Base-by-base conservation (phyloP, 148 eudicot species). In the Rhododendron ferrugineum region DNA sequence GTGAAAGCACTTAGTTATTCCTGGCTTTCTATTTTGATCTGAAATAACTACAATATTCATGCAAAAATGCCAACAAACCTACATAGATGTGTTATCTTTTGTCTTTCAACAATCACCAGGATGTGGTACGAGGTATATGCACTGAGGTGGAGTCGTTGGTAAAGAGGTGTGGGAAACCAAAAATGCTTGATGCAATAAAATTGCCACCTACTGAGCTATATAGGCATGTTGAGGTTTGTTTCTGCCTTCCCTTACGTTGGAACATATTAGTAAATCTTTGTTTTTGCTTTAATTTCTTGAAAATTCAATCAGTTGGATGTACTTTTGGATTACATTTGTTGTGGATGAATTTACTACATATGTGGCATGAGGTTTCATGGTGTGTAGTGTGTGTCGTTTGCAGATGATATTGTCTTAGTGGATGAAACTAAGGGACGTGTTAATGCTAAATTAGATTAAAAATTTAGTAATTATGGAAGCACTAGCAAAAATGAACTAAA, bases 161-260 rank as follows among this genome's bases (percentile, higher is more conserved):
- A 83, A 86, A 91, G 90, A 92, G 86, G 91, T 94, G 98, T 84
- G 99, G 99, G 85, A 97, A 95, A 84, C 94, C 92, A 79, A 97
- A 97, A 93, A 93, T 97, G 99, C 84, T 94, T 30, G 99, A 97
- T 88, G 98, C 96, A 4, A 92, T 97, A 86, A 92, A 90, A 86
- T 88, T 97, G 89, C 98, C 99, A 30, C 99, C 99, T 83, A 87
- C 94, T 78, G 95, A 92, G 91, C 93, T 97, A 47, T 97, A 95
- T 85, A 90, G 78, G 79, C 90, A 91, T 89, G 94, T 97, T 79
- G 98, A 97, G 92, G 99, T 97, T 92, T 82, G 90, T 62, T 76
- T 72, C 28, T 79, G 52, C 58, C 56, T 79, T 54, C 42, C 47
- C 22, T 34, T 74, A 13, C 13, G 10, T 46, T 44, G 86, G 42